Percentiles rank a stretch among this genome's conserved stretches.
These are phyloP conservation scores for Poa annua DNA, from an alignment of 176 grass and related monocot species.

Conservation along the genomic window DNA sequence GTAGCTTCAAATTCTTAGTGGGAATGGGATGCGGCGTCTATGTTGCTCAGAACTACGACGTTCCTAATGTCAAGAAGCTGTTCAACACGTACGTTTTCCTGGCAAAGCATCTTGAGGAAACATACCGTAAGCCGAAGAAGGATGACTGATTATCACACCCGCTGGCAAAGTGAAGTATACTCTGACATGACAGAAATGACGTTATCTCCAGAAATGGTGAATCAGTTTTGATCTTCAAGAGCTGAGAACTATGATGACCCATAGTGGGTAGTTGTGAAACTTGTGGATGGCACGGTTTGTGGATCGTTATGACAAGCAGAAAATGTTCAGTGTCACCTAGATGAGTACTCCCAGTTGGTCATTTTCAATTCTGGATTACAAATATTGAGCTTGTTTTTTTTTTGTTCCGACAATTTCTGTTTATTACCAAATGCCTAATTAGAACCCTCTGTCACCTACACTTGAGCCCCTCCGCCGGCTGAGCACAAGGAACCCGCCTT, in stretches of 20 bases:
- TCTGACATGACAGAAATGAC: not conserved
- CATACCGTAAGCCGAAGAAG: slow-evolving; percentile 70
- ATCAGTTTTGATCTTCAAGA: slow-evolving; percentile 23
- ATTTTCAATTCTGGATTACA: not conserved
- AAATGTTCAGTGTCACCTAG: not conserved
- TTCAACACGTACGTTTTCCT: slow-evolving; percentile 59
- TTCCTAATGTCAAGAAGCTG: slow-evolving; percentile 75
- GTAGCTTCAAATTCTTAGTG: slow-evolving; percentile 64
- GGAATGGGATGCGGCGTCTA: slow-evolving; percentile 68
- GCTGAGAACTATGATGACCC: not conserved
- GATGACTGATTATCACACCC: slow-evolving; percentile 50
- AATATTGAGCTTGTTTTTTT: not conserved
- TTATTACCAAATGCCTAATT: not conserved
- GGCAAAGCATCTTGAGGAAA: slow-evolving; percentile 74
- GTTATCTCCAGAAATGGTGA: not conserved
- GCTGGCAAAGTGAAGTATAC: slow-evolving; percentile 19
- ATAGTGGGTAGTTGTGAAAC: slow-evolving; percentile 5
- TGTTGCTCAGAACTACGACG: slow-evolving; percentile 72
- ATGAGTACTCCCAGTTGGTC: not conserved
- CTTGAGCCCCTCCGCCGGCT: too few species aligned
- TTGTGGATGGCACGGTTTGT: not conserved
- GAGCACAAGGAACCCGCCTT: too few species aligned
- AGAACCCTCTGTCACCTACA: too few species aligned
- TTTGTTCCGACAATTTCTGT: not conserved
- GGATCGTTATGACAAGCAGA: not conserved